phyloP scores from a whole-genome alignment of 1,139 yeast species.

The Lodderomyces beijingensis region DNA sequence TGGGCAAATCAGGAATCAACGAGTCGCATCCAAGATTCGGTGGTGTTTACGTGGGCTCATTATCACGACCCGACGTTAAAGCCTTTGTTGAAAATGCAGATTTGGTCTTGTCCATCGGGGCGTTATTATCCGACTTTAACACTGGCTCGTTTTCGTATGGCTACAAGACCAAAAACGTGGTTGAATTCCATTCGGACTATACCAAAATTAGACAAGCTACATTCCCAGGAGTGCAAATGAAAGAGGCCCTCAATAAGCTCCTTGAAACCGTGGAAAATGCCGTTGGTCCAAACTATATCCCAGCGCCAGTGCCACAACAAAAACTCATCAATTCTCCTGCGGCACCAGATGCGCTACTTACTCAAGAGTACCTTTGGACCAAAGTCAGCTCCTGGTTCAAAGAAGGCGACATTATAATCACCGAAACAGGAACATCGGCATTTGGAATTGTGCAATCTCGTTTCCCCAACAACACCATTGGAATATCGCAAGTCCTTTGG shows the following conservation, averaged over 20 bases:
- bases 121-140: constrained; percentile 81
- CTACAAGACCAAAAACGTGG: constrained; percentile 73
- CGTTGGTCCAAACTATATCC: constrained; percentile 28
- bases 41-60: constrained; percentile 85
- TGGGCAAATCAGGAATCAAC: constrained; percentile 74
- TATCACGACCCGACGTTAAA: constrained; percentile 73
- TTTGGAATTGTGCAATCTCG: constrained; percentile 79
- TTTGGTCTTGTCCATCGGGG: constrained; percentile 75
- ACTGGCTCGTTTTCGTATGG: constrained; percentile 87
- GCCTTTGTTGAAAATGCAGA: constrained; percentile 75
- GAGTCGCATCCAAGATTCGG: constrained; percentile 67
- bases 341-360: constrained; percentile 31
- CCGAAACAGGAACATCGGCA: constrained; percentile 90
- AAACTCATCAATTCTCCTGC: constrained; percentile 30
- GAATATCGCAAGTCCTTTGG: constrained; percentile 87
- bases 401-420: constrained; percentile 76
- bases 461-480: constrained; percentile 70
- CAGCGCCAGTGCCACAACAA: constrained; percentile 45
- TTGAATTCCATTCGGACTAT: constrained; percentile 86
- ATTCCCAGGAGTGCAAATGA: constrained; percentile 79
- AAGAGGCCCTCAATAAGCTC: constrained; percentile 55
- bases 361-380: constrained; percentile 83
- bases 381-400: constrained; percentile 68
- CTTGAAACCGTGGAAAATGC: constrained; percentile 33
- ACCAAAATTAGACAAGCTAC: constrained; percentile 73